A percentile compares a stretch with the other conserved stretches of the same genome.
These are phyloP conservation scores for Blastocladiella emersonii DNA, from an alignment of 371 early-diverging fungal species.

Conservation along the genomic window DNA sequence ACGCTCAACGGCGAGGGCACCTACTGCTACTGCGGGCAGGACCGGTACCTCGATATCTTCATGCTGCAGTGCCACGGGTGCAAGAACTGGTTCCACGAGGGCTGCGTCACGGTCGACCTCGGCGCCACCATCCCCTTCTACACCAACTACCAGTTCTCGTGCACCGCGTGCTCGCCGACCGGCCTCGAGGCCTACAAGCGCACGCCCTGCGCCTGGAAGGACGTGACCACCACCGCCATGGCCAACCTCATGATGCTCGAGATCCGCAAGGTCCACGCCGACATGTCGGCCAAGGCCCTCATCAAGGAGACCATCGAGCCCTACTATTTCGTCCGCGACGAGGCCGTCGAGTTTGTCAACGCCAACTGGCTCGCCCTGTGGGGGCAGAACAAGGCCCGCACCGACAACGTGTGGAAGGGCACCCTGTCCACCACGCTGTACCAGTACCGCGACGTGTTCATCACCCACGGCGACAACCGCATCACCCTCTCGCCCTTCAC, in stretches of 20 bases:
- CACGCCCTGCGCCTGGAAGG: conserved; percentile 54
- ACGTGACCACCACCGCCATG: conserved; percentile 46
- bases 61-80: conserved; percentile 48
- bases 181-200: conserved; percentile 38
- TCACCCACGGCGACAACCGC: conserved; percentile 16
- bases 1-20: conserved; percentile 42
- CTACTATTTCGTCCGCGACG: conserved; percentile 50
- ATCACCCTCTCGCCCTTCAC: conserved; percentile 1
- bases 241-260: conserved; percentile 33
- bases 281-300: background rate
- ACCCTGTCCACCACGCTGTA: conserved; percentile 27
- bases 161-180: conserved; percentile 13
- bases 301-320: conserved; percentile 11
- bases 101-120: conserved; percentile 33
- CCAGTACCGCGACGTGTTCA: conserved; percentile 43
- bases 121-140: conserved; percentile 42
- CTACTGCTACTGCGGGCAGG: conserved; percentile 53
- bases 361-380: conserved; percentile 49
- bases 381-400: conserved; percentile 40
- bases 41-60: conserved; percentile 41
- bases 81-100: conserved; percentile 51
- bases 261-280: background rate
- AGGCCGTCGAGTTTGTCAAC: conserved; percentile 48
- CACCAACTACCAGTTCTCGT: conserved; percentile 46
- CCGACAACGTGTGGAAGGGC: conserved; percentile 41